These are phyloP conservation scores for Oryza glaberrima DNA, from an alignment of 176 grass and related monocot species.

Conservation along the genomic window DNA sequence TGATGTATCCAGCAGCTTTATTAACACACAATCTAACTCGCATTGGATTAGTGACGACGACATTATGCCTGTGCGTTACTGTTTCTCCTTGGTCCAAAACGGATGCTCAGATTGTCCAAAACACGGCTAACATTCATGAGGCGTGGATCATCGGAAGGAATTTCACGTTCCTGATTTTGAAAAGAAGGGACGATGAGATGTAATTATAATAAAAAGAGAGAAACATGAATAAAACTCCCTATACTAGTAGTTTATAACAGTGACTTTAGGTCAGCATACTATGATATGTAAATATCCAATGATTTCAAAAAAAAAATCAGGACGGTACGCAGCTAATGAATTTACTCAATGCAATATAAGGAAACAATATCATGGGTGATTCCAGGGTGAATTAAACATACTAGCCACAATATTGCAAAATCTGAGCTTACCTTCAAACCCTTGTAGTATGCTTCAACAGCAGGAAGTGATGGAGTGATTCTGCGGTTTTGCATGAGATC, in stretches of 20 bases:
- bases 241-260: not conserved
- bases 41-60: not conserved
- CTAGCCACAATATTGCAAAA: not conserved
- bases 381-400: slow-evolving; percentile 33
- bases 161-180: slow-evolving; percentile 69
- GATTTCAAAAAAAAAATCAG: slow-evolving; percentile 5
- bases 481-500: slow-evolving; percentile 85
- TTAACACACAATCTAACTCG: slow-evolving; percentile 16
- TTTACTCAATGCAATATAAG: not conserved
- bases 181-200: slow-evolving; percentile 6
- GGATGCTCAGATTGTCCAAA: slow-evolving; percentile 57
- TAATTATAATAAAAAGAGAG: slow-evolving; percentile 23
- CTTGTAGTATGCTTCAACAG: slow-evolving; percentile 85
- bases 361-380: not conserved
- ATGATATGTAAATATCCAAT: slow-evolving; percentile 5
- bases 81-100: slow-evolving; percentile 67
- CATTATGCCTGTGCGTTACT: slow-evolving; percentile 21
- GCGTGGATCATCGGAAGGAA: slow-evolving; percentile 84
- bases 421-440: slow-evolving; percentile 78
- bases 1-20: slow-evolving; percentile 4
- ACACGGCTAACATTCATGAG: slow-evolving; percentile 62
- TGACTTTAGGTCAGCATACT: not conserved
- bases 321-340: not conserved
- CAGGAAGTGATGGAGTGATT: slow-evolving; percentile 64
- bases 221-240: not conserved